Base-by-base conservation (phyloP, 2,329 filamentous ascomycete species). In the Pyrenophora tritici-repentis region DNA sequence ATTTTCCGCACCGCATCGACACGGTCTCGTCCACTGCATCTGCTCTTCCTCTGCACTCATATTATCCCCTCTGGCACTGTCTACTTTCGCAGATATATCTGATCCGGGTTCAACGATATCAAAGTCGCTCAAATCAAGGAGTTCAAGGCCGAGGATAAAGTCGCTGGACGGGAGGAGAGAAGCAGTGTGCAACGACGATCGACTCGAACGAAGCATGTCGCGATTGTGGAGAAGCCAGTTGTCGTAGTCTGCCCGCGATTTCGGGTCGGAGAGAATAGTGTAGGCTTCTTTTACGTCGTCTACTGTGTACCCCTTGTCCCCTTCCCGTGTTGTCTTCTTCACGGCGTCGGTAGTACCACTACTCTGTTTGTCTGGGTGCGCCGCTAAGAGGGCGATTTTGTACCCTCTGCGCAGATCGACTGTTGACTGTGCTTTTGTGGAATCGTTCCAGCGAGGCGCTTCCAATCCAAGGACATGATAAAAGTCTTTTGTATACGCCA, bases 241-340 rank as follows among this genome's bases (percentile, higher is more conserved):
- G n/a, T 72, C 63, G 34, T 66, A 85, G 42, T 80, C 79, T 0
- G 68, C 62, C 32, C 78, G 77, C 6, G 71, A 53, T 1, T 40
- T 35, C 0, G 78, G 71, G 37, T 81, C 73, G 0, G 76, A 75
- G 2, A 87, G 77, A 1, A 77, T 78, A 43, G 78, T 78, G 66
- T 83, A 86, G 3, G 84, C 84, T n/a, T 77, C 68, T 14, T 80
- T 81, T 22, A 87, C 83, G 39, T 83, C 75, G 63, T 87, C 84
- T 40, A 87, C 74, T 9, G 80, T 80, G 49, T 67, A 75, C 12
- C 13, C 14, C 43, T 9, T 3, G 12, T 10, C 3, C 26, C 8
- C 12, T 26, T 7, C 18, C 14, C 13, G 2, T 20, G 4, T 7
- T 34, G 14, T 9, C 43, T 31, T 22, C 43, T 41, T n/a, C 9